Conservation (phyloP, 2,329 filamentous ascomycete genomes). For the Penicillium sp. region DNA sequence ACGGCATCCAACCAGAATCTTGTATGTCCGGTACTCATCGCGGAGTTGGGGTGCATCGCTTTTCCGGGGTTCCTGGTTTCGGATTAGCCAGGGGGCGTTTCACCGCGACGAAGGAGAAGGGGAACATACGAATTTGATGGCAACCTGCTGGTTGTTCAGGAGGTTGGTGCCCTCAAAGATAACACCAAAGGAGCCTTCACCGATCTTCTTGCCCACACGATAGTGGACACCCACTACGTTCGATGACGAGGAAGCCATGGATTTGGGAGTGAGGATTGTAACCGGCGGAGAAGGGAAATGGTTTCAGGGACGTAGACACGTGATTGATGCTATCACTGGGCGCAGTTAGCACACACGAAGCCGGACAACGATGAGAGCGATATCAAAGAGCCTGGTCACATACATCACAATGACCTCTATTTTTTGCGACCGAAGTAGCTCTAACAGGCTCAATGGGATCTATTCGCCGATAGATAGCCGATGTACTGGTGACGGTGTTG, state of each 20-base stretch:
- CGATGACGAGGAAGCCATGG: slow-evolving; percentile 82
- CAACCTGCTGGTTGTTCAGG: slow-evolving; percentile 97
- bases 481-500: slow-evolving; percentile 7
- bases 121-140: slow-evolving; percentile 91
- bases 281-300: slow-evolving; percentile 14
- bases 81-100: slow-evolving; percentile 20
- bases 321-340: slow-evolving; percentile 16
- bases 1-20: slow-evolving; percentile 99
- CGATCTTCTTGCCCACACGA: slow-evolving; percentile 98
- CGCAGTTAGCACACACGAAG: slow-evolving; percentile 19
- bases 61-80: slow-evolving; percentile 85
- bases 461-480: neutral
- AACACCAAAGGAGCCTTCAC: slow-evolving; percentile 96
- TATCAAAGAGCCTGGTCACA: neutral
- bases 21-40: slow-evolving; percentile 99
- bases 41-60: slow-evolving; percentile 96
- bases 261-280: slow-evolving; percentile 9
- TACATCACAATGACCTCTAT: slow-evolving; percentile 12
- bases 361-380: neutral
- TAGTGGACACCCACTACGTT: slow-evolving; percentile 99
- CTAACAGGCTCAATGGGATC: neutral
- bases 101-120: slow-evolving; percentile 3
- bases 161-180: slow-evolving; percentile 99
- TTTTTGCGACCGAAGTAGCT: slow-evolving; percentile 2
- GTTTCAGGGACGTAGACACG: slow-evolving; percentile 22